Evolutionary conservation across 805 yeast species (phyloP), one percentile per base, ranked within the genome.

Genomic region (Teunomyces kruisii): DNA sequence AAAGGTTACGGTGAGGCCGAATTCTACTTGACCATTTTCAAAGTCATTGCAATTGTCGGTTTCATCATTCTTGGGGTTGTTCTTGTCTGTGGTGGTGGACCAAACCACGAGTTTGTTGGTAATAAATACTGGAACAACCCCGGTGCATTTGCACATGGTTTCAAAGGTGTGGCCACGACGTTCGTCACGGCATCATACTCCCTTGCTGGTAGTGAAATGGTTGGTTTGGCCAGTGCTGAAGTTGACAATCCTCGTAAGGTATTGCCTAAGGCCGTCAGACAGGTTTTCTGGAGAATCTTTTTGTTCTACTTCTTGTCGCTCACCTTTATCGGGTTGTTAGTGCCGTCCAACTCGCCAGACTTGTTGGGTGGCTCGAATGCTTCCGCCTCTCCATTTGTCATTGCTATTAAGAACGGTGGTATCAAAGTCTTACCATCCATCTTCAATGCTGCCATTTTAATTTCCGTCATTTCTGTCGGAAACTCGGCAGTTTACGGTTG

Each of bases 271-370:
- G 77, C 77, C 12, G 64, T 70, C 28, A 66, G 66, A 45, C 75
- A 72, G 49, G 74, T 71, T 1, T 71, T 72, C 51, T 67, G 75
- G 74, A 57, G 77, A 56, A 60, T 72, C 41, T 63, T 68, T 46
- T 46, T 70, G 40, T 72, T 72, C 51, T 72, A 69, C 60, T 58
- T 70, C 46, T 51, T 53, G 42, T 51, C 53, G 2, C 53, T 61
- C 27, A 61, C 59, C 8, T 52, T 61, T 36, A 54, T 61, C 27
- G 56, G 57, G 5, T 52, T 60, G 17, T 49, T 61, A 50, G 64
- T 61, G 6, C 54, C 64, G 1, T 48, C 49, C 30, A 41, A 52
- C 41, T 49, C 54, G 40, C 29, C 43, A 6, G 46, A 52, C 2
- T 51, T 61, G 35, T 51, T 60, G 22, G 64, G 61, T 6, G 52